These are phyloP conservation scores for Panicum miliaceum DNA, from an alignment of 176 grass and related monocot species.

Conservation along the genomic window DNA sequence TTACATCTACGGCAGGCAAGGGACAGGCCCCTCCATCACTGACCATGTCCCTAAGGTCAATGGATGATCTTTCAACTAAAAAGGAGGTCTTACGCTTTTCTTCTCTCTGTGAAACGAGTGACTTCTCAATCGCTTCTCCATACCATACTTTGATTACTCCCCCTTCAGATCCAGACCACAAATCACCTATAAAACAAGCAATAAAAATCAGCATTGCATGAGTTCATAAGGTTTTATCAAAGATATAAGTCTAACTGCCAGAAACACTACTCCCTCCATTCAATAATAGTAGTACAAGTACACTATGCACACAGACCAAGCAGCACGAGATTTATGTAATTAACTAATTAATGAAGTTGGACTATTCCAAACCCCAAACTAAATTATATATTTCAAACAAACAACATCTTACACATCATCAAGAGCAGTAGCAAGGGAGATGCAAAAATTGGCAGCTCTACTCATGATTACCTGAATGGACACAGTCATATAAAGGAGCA, in stretches of 20 bases:
- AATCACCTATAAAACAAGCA: constrained; percentile 62
- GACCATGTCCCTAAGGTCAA: constrained; percentile 81
- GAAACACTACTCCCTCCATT: background rate
- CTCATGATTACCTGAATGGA: background rate
- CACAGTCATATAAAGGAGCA: background rate
- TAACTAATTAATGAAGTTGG: background rate
- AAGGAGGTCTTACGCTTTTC: constrained; percentile 72
- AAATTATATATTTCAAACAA: background rate
- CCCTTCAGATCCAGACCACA: constrained; percentile 89
- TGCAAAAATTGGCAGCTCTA: background rate
- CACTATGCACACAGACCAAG: background rate
- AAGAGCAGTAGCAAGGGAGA: background rate
- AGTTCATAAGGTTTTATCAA: constrained; percentile 1
- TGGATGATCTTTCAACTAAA: constrained; percentile 77
- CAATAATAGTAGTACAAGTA: background rate
- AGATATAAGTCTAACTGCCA: background rate
- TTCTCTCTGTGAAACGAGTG: constrained; percentile 65
- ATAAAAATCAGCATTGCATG: constrained; percentile 29
- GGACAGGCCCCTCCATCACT: constrained; percentile 68
- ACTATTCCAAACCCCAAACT: background rate
- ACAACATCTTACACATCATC: background rate
- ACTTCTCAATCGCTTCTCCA: constrained; percentile 71
- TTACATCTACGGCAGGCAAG: constrained; percentile 81
- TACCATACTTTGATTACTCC: constrained; percentile 81
- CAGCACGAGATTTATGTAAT: background rate